Evolutionary conservation across 2,329 filamentous ascomycete genomes (phyloP), one percentile per base, ranked within the genome.

Genomic region (Paracamarosporium sp.): DNA sequence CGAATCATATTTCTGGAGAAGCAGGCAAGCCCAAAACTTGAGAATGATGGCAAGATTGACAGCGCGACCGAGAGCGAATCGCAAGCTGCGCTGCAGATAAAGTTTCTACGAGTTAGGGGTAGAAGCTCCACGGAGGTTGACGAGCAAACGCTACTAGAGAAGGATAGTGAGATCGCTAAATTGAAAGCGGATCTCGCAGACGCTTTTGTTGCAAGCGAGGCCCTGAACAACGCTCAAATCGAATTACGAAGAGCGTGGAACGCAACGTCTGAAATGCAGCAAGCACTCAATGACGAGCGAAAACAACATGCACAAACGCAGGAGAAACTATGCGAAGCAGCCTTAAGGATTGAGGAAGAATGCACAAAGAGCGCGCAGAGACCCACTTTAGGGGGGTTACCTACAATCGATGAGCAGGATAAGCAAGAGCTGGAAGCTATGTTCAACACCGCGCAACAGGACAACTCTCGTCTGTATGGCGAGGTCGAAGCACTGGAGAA

Each of bases 381-480:
- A 36, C 60, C 52, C n/a, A 62, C 56, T 5, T 60, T 56, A 4
- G 60, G 56, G 2, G 61, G 68, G 20, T 56, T 76, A 7, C 68
- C 71, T 1, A 76, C 73, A 1, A 76, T 76, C 20, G 63, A 71
- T 8, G 73, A 75, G 44, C 67, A 70, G 38, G 70, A 75, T 38
- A 67, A 68, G 45, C 64, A 69, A 11, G 73, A 76, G 53, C 57
- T 76, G 2, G 73, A 74, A 44, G 66, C 68, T 6, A 75, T 75
- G 70, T 75, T 76, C 56, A 69, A 76, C 31, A 63, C 67, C 1
- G 66, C 72, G 5, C 73, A 76, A 35, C 64, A 73, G 53, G 72
- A 76, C 46, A 76, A 76, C 35, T 40, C 71, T 13, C 63, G 70
- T 3, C 63, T 76, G 1, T 69, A 75, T 43, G 50, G 61, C 1